Evolutionary conservation across 2,329 filamentous ascomycete genomes (phyloP).

Genomic region (Iodosphaeria phyllophila): DNA sequence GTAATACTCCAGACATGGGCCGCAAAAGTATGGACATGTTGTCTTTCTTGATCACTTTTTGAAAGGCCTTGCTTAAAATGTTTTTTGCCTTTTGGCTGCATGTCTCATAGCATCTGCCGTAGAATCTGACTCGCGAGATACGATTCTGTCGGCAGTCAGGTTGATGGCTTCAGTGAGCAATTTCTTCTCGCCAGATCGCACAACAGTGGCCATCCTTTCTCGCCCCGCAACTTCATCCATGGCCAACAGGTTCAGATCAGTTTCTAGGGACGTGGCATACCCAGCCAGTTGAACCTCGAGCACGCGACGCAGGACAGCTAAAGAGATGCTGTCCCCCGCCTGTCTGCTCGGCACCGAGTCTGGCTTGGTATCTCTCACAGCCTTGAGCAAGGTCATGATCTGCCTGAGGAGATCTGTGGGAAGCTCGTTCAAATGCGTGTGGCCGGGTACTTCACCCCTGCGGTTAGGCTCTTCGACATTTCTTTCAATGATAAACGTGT

Average conservation of each 20-base stretch:
- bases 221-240: constrained; percentile 14
- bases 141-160: constrained; percentile 13
- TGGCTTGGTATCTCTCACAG: constrained; percentile 23
- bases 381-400: constrained; percentile 29
- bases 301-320: constrained; percentile 19
- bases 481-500: constrained; percentile 51
- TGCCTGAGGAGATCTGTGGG: constrained; percentile 33
- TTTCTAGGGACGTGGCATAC: constrained; percentile 21
- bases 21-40: too few relatives aligned
- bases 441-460: constrained; percentile 22
- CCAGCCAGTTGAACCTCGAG: constrained; percentile 19
- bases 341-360: constrained; percentile 27
- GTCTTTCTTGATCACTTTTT: constrained; percentile 7
- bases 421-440: constrained; percentile 20
- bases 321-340: constrained; percentile 25
- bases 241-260: constrained; percentile 20
- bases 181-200: constrained; percentile 55
- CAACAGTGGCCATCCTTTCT: constrained; percentile 41
- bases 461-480: constrained; percentile 30
- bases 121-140: too few relatives aligned
- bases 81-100: constrained; percentile 12
- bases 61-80: constrained; percentile 5
- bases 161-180: constrained; percentile 36
- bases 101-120: constrained; percentile 9
- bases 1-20: too few relatives aligned